Base-by-base conservation (phyloP, 164 flowering plant species). In the Dillenia turbinata region DNA sequence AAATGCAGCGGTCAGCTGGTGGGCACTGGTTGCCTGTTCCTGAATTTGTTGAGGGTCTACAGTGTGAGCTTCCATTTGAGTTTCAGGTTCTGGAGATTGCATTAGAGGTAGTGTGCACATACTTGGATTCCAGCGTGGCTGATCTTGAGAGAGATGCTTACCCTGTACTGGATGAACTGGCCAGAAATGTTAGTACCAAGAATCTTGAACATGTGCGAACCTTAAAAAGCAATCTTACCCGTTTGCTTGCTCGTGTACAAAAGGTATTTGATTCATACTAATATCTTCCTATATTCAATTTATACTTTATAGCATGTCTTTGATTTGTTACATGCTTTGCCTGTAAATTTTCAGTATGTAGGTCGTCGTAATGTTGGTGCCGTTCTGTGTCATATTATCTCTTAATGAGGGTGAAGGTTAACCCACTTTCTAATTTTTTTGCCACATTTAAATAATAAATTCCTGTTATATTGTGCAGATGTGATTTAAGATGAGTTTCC, bases 1-100 rank as follows among this genome's bases (percentile, higher is more conserved):
- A 81, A 62, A 62, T 58, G 66, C 69, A 61, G 9, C 69, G 61
- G 54, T 68, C 82, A 10, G 60, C 74, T 16, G 73, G 73, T 52
- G 80, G 79, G 49, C 79, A 81, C 19, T 83, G 87, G 89, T 61
- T 82, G 63, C 79, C 79, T 71, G 75, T 64, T 64, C 77, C 85
- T 68, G 93, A 90, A 62, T 77, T 82, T 44, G 80, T 66, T 69
- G 96, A 94, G 62, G 90, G 85, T 26, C 62, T 80, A 70, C 90
- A 85, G 59, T 67, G 69, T 70, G 97, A 85, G 73, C 92, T 93
- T 60, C 97, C 98, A 0, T 93, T 93, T 77, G 96, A 90, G 77
- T 90, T 93, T 73, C 97, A 88, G 70, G 90, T 93, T 53, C 81
- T 90, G 65, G 96, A 88, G 80, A 83, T 87, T 69, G 96, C 94